Base-by-base conservation (phyloP, 768 basidiomycete genomes). In the Epithele typhae region DNA sequence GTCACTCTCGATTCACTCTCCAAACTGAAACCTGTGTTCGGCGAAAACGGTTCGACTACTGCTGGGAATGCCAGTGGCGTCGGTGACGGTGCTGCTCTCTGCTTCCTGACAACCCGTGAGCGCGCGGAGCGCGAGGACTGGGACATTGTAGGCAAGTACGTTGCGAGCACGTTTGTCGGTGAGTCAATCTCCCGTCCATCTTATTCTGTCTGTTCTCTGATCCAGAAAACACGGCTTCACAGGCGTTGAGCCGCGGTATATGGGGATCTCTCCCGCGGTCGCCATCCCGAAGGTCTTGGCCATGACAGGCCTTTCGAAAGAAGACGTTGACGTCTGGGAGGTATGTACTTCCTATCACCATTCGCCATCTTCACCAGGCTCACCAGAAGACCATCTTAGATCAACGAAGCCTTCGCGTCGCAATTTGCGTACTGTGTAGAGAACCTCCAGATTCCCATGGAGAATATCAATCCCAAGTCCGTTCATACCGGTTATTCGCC, bases 351-450 rank as follows among this genome's bases (percentile, higher is more conserved):
- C 27, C 15, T n/a, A 11, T 41, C 10, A 27, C 14, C 8, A 30
- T 30, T 30, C 7, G 27, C 8, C 27, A 14, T 30, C 8, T 30
- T 14, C 18, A 37, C 14, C 15, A 22, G 35, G 21, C 27, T 43
- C 17, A 30, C 43, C 39, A 43, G 35, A 39, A 40, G 19, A 43
- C 23, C 18, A 3, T 11, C 48, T 10, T 51, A 91, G 87, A 86
- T 89, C 53, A 91, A 92, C 46, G 87, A 93, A 65, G 92, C 92
- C 0, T 95, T 94, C 51, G 92, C 91, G 0, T 92, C 89, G 1
- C 92, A 95, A 60, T 94, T 91, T 49, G 89, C 87, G n/a, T 87
- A 92, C 67, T 93, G 89, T 43, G 81, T 94, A 7, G 86, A 94
- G 58, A 72, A 90, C 58, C 75, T 94, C 21, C 70, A 74, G 22